Base-by-base conservation (phyloP, 768 basidiomycete genomes). In the Amanita fuliginea region DNA sequence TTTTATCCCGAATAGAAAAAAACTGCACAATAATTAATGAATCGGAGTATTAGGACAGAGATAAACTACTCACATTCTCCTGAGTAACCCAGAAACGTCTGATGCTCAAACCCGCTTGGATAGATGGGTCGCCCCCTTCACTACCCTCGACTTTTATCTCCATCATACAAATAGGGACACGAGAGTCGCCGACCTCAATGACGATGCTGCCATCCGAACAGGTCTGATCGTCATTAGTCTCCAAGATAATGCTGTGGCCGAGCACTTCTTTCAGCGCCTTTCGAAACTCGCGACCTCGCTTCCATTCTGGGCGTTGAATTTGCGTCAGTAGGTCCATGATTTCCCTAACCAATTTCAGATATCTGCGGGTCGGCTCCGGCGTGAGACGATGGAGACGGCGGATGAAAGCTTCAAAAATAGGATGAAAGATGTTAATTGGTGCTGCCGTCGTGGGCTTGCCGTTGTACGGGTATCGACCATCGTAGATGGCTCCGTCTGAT, bases 81-180 rank as follows among this genome's bases (percentile, higher is more conserved):
- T 30, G 19, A 5, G 47, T 39, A 39, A 18, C 16, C 48, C 60
- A 55, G 30, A 55, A 45, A 7, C 41, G 49, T 4, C 28, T 51
- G 50, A 57, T 60, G 0, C 54, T 61, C 21, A 67, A 57, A n/a
- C 45, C 47, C 0, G 52, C 68, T 54, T 66, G 67, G 3, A 30
- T 53, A 10, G 58, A 57, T 13, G 62, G 61, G 50, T 70, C 65
- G 6, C 22, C 53, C 22, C 58, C 62, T 37, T 63, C 57, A 11
- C 64, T 64, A 2, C 63, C 36, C 46, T 62, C 57, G 40, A 51
- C 51, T 55, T 54, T 58, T 41, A 62, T 50, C 51, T 67, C 58
- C 1, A 34, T n/a, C 24, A 69, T n/a, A 14, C 48, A 56, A 32
- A 22, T 35, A 11, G 2, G 39, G 19, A 54, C 36, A 42, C 37